Evolutionary conservation across 768 basidiomycete species (phyloP).

Genomic region (Kwoniella mangroviensis): DNA sequence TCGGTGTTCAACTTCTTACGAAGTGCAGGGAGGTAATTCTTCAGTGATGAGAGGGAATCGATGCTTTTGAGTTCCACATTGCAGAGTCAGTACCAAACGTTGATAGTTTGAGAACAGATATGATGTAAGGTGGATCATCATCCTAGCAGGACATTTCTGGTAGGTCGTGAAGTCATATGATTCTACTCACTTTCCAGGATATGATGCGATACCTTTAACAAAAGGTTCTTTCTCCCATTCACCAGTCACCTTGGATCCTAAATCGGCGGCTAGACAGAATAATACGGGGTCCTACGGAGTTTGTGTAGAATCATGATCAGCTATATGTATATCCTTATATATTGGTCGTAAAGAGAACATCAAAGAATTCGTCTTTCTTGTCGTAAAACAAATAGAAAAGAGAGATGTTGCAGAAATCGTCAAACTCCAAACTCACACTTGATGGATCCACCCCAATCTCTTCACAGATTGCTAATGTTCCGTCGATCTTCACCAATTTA

Average conservation of each 20-base stretch:
- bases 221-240: constrained; percentile 54
- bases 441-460: constrained; percentile 56
- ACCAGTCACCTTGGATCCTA: constrained; percentile 55
- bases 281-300: constrained; percentile 51
- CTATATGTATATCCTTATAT: neutral
- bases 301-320: constrained; percentile 9
- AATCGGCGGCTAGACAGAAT: constrained; percentile 57
- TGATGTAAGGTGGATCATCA: too few species aligned
- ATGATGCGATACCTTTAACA: constrained; percentile 36
- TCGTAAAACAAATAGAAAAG: too few species aligned
- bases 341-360: neutral
- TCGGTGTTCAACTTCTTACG: constrained; percentile 51
- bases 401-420: constrained; percentile 3
- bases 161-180: neutral
- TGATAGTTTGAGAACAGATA: too few species aligned
- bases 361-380: too few species aligned
- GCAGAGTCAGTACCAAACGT: neutral
- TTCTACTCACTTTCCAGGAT: constrained; percentile 23
- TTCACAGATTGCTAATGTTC: constrained; percentile 53
- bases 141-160: too few species aligned
- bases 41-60: constrained; percentile 55
- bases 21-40: constrained; percentile 44
- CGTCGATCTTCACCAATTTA: constrained; percentile 56
- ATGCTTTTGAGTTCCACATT: constrained; percentile 35
- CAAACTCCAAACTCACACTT: constrained; percentile 31